These are phyloP conservation scores for Staphylotrichum longicolle DNA, from an alignment of 495 filamentous ascomycete species.

Conservation along the genomic window DNA sequence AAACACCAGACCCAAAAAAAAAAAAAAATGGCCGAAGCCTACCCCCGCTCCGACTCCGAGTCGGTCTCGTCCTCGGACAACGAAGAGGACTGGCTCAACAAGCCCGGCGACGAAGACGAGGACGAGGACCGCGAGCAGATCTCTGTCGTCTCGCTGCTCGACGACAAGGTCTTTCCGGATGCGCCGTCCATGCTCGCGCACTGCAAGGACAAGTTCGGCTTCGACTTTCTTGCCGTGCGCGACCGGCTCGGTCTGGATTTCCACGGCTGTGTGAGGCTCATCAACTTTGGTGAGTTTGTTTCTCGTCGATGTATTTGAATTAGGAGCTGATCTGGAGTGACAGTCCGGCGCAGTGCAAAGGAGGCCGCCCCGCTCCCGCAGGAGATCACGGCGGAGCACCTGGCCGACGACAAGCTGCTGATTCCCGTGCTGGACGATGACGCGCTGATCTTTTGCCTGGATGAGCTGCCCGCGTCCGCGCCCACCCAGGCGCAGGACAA, in stretches of 20 bases:
- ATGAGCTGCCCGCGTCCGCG: conserved; percentile 61
- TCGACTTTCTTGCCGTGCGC: conserved; percentile 68
- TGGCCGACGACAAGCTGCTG: conserved; percentile 73
- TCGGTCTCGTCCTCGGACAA: conserved; percentile 34
- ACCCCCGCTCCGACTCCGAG: conserved; percentile 21
- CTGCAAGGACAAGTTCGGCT: conserved; percentile 65
- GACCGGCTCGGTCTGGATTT: conserved; percentile 73
- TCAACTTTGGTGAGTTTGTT: conserved; percentile 66
- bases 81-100: conserved; percentile 74
- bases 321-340: neutral
- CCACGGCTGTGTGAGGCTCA: conserved; percentile 74
- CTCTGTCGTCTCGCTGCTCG: conserved; percentile 67
- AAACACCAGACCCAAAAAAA: neutral
- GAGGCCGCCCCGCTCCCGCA: conserved; percentile 50
- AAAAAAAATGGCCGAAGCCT: conserved; percentile 27
- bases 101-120: conserved; percentile 33
- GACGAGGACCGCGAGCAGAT: conserved; percentile 56
- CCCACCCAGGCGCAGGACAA: conserved; percentile 26
- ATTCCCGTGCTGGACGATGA: conserved; percentile 89
- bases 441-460: conserved; percentile 76
- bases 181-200: conserved; percentile 66
- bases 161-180: conserved; percentile 64
- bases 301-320: neutral
- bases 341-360: conserved; percentile 44
- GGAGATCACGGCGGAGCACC: conserved; percentile 55